phyloP scores from a whole-genome alignment of 1,284 basidiomycete species.

The Sporisorium graminicola region DNA sequence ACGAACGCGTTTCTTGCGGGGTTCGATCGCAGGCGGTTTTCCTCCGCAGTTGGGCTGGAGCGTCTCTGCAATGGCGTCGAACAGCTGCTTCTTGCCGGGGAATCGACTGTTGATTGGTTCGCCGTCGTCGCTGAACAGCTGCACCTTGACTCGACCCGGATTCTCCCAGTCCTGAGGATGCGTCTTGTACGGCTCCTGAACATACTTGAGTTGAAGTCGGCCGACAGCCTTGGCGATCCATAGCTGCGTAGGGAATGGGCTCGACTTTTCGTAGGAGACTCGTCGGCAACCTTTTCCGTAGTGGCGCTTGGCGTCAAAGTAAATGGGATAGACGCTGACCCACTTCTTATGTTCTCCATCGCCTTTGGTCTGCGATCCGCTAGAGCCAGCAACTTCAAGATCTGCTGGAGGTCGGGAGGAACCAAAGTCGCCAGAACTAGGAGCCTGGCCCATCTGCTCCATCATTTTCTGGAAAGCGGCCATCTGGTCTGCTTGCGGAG shows the following conservation, averaged over 20 bases:
- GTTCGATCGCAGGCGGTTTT: conserved; percentile 55
- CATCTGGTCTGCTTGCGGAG: conserved; percentile 54
- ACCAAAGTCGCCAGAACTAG: conserved; percentile 42
- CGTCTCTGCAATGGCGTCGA: conserved; percentile 54
- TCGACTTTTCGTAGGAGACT: conserved; percentile 80
- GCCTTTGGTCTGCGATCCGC: conserved; percentile 32
- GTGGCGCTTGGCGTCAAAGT: conserved; percentile 93
- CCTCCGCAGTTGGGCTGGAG: conserved; percentile 61
- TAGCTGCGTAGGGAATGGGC: conserved; percentile 95
- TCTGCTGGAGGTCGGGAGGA: conserved; percentile 24
- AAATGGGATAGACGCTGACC: conserved; percentile 95
- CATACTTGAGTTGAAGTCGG: conserved; percentile 80
- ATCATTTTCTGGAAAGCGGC: conserved; percentile 64
- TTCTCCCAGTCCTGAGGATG: conserved; percentile 98
- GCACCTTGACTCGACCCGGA: conserved; percentile 80
- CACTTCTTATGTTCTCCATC: conserved; percentile 75
- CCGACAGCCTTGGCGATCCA: conserved; percentile 88
- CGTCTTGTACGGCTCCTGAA: conserved; percentile 85
- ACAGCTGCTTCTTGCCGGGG: conserved; percentile 80
- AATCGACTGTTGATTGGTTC: conserved; percentile 79
- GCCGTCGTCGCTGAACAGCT: conserved; percentile 85
- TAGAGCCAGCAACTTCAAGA: conserved; percentile 14
- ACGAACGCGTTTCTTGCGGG: conserved; percentile 40
- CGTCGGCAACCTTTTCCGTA: conserved; percentile 85
- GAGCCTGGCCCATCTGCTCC: conserved; percentile 57